Evolutionary conservation across 2,329 filamentous ascomycete genomes (phyloP), one percentile per base, ranked within the genome.

Genomic region (Stemphylium lycopersici): DNA sequence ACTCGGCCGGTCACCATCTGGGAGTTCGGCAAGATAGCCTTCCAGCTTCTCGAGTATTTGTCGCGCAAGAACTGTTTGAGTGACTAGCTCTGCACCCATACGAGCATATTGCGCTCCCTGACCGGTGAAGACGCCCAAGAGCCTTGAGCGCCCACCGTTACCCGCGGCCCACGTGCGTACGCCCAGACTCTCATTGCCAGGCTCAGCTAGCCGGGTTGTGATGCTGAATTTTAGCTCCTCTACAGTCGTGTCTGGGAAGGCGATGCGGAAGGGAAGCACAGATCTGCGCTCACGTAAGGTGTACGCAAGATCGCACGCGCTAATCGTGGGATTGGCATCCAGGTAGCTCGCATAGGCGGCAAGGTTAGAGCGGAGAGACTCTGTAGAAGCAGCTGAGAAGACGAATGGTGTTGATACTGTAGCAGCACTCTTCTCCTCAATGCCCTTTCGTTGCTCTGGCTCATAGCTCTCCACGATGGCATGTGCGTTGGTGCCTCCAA

Each of bases 401-500:
- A 49, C 37, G 15, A 49, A 36, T 12, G 47, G 47, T 3, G 33
- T 34, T 11, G 22, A 32, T 18, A 42, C 22, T 16, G 20, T 15
- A 5, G 24, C 18, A 22, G 20, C 13, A 26, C 13, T 12, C 3
- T 4, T 6, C 13, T 44, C 41, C 20, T 40, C 38, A 11, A 6
- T 11, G 3, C 3, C 7, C 7, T 31, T 4, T 31, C n/a, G n/a
- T 18, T 13, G 18, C 55, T 49, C 52, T 16, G 40, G 33, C 38
- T 55, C 50, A 12, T 26, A 63, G 31, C 26, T 50, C 29, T 71
- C 68, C 2, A 71, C 3, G 15, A 71, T 70, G n/a, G 43, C 67
- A 37, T 71, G 69, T 0, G 63, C 65, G 37, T 72, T 71, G 4
- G 63, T 58, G 1, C 69, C 69, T 8, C 69, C 69, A 43, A 68